Evolutionary conservation across 2,329 filamentous ascomycete species (phyloP).

Genomic region (Phialocephala sp.): DNA sequence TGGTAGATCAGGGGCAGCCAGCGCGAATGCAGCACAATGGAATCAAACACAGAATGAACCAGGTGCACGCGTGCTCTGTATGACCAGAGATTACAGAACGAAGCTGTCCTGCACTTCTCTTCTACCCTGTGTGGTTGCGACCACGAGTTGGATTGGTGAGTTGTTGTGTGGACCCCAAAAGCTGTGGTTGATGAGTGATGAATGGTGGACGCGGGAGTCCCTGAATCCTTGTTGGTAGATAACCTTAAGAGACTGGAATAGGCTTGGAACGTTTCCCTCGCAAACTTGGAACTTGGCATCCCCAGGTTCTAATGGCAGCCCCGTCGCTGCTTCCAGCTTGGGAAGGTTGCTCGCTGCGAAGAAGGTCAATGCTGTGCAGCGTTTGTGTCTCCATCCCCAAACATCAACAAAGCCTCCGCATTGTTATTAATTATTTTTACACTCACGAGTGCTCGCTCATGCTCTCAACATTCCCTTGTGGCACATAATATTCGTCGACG

Average conservation of each 20-base stretch:
- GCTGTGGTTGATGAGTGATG: background rate
- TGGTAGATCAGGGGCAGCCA: background rate
- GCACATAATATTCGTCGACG: background rate
- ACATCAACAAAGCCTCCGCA: background rate
- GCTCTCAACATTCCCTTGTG: background rate
- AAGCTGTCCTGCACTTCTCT: no score
- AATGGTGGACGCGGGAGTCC: conserved; percentile 1
- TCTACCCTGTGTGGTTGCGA: background rate
- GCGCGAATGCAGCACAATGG: background rate
- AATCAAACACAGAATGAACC: background rate
- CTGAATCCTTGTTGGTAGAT: conserved; percentile 6
- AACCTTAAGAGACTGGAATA: background rate
- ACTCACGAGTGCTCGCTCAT: background rate
- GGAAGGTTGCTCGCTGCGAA: background rate
- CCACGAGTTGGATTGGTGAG: background rate
- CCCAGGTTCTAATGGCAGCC: conserved; percentile 8
- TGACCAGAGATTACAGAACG: no score
- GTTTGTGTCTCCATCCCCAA: background rate
- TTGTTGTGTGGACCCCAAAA: background rate
- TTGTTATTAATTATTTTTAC: background rate
- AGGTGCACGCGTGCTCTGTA: no score
- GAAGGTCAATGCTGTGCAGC: background rate
- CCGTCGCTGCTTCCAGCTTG: background rate
- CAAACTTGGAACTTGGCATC: conserved; percentile 14
- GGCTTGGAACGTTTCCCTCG: background rate